These are phyloP conservation scores for Aspergillus jensenii DNA, from an alignment of 2,329 filamentous ascomycete species.

Conservation along the genomic window DNA sequence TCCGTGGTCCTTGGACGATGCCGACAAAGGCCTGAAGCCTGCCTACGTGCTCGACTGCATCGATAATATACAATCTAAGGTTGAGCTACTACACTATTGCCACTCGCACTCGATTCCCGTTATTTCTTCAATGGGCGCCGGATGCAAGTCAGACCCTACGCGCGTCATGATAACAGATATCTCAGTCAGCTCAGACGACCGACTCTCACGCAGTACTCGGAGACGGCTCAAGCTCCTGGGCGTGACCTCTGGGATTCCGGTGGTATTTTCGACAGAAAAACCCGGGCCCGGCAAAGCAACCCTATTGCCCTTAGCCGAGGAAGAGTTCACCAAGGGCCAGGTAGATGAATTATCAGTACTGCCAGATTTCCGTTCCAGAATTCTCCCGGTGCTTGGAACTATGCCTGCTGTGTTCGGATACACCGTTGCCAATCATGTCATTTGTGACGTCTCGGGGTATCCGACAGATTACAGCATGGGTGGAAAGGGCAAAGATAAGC, in stretches of 20 bases:
- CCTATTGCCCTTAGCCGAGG: constrained; percentile 79
- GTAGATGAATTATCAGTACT: constrained; percentile 86
- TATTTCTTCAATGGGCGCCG: constrained; percentile 94
- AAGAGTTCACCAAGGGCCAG: constrained; percentile 81
- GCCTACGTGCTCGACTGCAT: constrained; percentile 96
- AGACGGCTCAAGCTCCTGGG: constrained; percentile 74
- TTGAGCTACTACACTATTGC: constrained; percentile 85
- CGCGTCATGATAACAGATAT: constrained; percentile 90
- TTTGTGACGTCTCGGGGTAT: constrained; percentile 77
- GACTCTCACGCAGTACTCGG: constrained; percentile 80
- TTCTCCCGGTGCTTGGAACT: constrained; percentile 88
- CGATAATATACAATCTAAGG: constrained; percentile 97
- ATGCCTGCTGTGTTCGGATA: constrained; percentile 98
- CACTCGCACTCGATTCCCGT: constrained; percentile 74
- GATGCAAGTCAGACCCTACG: constrained; percentile 85
- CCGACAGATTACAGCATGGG: constrained; percentile 76
- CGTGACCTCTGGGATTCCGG: constrained; percentile 80
- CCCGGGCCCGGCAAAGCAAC: constrained; percentile 87
- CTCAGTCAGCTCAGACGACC: constrained; percentile 80
- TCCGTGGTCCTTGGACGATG: constrained; percentile 58
- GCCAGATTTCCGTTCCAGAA: constrained; percentile 91
- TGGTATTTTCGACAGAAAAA: constrained; percentile 90
- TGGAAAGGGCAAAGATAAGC: constrained; percentile 80
- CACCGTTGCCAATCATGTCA: constrained; percentile 86
- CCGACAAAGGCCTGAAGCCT: constrained; percentile 54